Percentiles rank a stretch among this genome's conserved stretches.
Conservation (phyloP, 164 flowering plant species). For the Cinnamomum chago region DNA sequence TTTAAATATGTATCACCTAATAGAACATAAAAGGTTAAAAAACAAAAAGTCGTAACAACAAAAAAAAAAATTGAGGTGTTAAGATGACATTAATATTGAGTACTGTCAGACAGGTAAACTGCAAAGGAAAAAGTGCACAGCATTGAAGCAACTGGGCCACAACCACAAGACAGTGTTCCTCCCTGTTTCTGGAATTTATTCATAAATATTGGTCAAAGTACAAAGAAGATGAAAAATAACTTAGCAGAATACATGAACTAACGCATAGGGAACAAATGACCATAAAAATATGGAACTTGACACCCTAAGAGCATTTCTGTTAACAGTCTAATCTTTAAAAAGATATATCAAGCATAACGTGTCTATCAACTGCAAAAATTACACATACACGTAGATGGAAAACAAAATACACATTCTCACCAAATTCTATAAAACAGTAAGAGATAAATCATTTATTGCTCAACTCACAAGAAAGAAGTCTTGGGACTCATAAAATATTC, state of each 20-base stretch:
- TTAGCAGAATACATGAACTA: too few relatives aligned
- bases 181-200: too few relatives aligned
- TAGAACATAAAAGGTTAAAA: not conserved
- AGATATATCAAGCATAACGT: not conserved
- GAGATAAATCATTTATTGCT: not conserved
- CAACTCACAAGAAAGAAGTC: conserved; percentile 84
- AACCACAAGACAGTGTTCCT: too few relatives aligned
- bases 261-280: too few relatives aligned
- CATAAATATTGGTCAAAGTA: too few relatives aligned
- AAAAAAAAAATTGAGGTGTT: not conserved
- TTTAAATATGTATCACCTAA: not conserved
- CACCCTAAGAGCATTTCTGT: not conserved
- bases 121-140: not conserved
- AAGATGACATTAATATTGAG: not conserved
- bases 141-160: too few relatives aligned
- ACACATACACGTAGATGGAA: not conserved
- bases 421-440: not conserved
- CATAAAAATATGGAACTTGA: too few relatives aligned
- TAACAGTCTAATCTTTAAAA: not conserved
- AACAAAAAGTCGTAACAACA: not conserved
- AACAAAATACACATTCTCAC: not conserved
- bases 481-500: conserved; percentile 86
- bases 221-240: too few relatives aligned
- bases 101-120: not conserved
- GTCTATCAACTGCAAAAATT: not conserved